Conservation (phyloP, 192 early-diverging fungal genomes). For the Entomortierella beljakovae region DNA sequence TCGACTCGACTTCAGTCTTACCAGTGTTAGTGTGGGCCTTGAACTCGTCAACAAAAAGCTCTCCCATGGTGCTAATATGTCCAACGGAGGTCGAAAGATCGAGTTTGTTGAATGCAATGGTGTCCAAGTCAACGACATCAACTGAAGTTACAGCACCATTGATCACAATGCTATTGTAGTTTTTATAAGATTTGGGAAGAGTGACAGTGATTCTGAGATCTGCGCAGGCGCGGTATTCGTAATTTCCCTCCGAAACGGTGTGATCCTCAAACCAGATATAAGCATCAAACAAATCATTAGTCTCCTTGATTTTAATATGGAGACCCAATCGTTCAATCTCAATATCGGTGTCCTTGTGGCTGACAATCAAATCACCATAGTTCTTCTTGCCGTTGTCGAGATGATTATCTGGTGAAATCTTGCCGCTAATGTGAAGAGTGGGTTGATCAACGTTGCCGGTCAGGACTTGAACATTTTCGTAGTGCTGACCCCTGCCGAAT, state of each 20-base stretch:
- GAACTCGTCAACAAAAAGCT: conserved; percentile 9
- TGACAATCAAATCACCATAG: not conserved
- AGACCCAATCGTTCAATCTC: conserved; percentile 9
- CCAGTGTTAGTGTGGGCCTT: conserved; percentile 3
- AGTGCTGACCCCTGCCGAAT: conserved; percentile 12
- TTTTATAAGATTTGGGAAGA: conserved; percentile 17
- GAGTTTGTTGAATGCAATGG: conserved; percentile 19
- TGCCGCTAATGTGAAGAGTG: conserved; percentile 14
- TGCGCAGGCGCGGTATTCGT: conserved; percentile 24
- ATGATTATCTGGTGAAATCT: conserved; percentile 9
- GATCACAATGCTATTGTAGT: conserved; percentile 15
- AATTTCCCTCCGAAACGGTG: not conserved
- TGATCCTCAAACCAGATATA: conserved; percentile 29
- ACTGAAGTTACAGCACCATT: conserved; percentile 4
- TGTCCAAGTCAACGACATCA: not conserved
- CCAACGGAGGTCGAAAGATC: conserved; percentile 6
- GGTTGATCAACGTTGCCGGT: conserved; percentile 7
- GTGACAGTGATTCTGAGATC: conserved; percentile 5
- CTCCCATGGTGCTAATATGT: not conserved
- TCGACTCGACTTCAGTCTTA: not conserved
- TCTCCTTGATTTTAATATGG: conserved; percentile 9
- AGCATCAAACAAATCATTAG: conserved; percentile 3
- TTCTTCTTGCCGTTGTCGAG: not conserved
- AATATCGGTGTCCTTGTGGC: not conserved
- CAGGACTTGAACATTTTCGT: conserved; percentile 2